Percentiles rank a stretch among this genome's conserved stretches.
Conservation (phyloP, 2,329 filamentous ascomycete genomes). For the Aureobasidium sp. region DNA sequence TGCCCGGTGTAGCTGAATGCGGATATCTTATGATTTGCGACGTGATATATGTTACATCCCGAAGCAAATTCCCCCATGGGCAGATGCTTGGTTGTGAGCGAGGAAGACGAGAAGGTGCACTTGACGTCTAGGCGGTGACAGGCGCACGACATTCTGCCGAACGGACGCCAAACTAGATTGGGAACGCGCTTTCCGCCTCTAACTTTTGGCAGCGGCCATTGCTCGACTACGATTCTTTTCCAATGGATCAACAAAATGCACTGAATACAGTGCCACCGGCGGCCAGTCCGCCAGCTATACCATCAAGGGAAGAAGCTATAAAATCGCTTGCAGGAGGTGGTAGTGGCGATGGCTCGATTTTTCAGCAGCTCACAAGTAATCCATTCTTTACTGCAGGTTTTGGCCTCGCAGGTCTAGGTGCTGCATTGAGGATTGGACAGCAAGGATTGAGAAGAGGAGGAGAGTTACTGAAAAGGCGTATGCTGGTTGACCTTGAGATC, state of each 20-base stretch:
- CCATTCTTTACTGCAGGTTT: conserved; percentile 72
- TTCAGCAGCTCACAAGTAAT: conserved; percentile 53
- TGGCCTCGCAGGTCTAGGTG: conserved; percentile 90
- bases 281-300: conserved; percentile 19
- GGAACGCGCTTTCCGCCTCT: background rate
- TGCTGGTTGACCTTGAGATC: conserved; percentile 97
- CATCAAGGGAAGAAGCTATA: conserved; percentile 36
- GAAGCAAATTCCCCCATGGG: no score
- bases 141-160: conserved; percentile 6
- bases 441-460: conserved; percentile 77
- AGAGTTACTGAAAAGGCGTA: conserved; percentile 80
- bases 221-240: conserved; percentile 6
- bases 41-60: no score
- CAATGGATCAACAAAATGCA: conserved; percentile 42
- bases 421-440: conserved; percentile 82
- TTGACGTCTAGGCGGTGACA: no score
- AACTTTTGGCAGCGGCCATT: conserved; percentile 12
- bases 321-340: conserved; percentile 39
- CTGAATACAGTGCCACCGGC: conserved; percentile 27
- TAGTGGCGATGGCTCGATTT: conserved; percentile 42
- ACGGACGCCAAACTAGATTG: conserved; percentile 7
- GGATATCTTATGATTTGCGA: no score
- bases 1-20: no score
- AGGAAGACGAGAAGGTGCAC: background rate
- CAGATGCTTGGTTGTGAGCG: no score